Evolutionary conservation across 768 basidiomycete species (phyloP), one percentile per base, ranked within the genome.

Genomic region (Collybia sordida): DNA sequence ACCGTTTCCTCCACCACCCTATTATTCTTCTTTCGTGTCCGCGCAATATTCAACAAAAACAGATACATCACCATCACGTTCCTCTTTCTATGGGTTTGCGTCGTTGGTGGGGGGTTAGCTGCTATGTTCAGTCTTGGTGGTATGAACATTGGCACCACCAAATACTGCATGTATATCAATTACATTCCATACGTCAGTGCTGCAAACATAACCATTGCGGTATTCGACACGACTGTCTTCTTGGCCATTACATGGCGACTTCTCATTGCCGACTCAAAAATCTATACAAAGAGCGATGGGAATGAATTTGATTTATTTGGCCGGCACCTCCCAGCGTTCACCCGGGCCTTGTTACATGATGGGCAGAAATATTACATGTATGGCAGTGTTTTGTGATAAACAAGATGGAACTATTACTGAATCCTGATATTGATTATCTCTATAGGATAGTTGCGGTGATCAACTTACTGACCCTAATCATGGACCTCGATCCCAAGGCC

Each of bases 361-460:
- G 68, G 70, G 7, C 68, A 69, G 50, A 63, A 64, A 22, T 69
- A 70, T 52, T 71, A 71, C 41, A 47, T 69, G 70, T 68, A 39
- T 53, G 66, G 9, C 9, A 31, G 14, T 6, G 3, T 31, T 11
- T 31, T 12, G 3, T 3, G 6, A 2, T 11, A 6, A 7, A 3
- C 11, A 14, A 12, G 14, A n/a, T 11, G 31, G 9, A 3, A 31
- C 27, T 27, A 31, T 11, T 12, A 12, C n/a, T n/a, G n/a, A n/a
- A n/a, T n/a, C n/a, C n/a, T n/a, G n/a, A n/a, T n/a, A n/a, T n/a
- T 11, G 4, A 14, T 4, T 11, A 31, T 27, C 25, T 11, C 11
- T 3, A 31, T 14, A 31, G 31, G 31, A 14, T 31, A 11, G 31
- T 14, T 11, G 14, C 31, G 11, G 31, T 27, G 9, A 31, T 7